A percentile compares a stretch with the other conserved stretches of the same genome.
phyloP scores from a whole-genome alignment of 164 flowering plant genomes.

The Tetracentron sinense region DNA sequence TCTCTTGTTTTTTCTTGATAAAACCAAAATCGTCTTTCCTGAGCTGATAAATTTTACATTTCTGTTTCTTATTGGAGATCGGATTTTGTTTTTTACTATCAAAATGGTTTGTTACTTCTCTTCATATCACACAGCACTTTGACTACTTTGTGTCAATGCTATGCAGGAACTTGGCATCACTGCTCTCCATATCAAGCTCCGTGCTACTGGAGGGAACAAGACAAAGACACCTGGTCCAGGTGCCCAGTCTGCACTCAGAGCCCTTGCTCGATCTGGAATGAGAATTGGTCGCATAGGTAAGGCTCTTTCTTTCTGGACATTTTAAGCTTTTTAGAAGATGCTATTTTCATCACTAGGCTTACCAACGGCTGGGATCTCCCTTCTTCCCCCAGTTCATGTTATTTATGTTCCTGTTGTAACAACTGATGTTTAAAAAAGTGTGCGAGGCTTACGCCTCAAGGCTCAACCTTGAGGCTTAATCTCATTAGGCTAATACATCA shows the following conservation, averaged over 20 bases:
- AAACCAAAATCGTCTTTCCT: too few species aligned
- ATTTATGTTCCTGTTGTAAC: neutral
- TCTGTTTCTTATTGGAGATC: neutral
- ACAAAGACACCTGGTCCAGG: conserved; percentile 95
- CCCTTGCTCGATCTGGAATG: conserved; percentile 91
- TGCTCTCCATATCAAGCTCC: conserved; percentile 82
- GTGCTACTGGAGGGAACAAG: conserved; percentile 92
- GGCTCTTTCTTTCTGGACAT: neutral
- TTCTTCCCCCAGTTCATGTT: neutral
- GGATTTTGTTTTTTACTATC: conserved; percentile 1
- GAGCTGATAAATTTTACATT: neutral
- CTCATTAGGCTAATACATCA: too few species aligned
- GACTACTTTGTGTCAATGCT: neutral
- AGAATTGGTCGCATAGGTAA: conserved; percentile 87
- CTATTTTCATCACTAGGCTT: too few species aligned
- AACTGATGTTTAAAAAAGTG: too few species aligned
- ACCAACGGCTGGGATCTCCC: too few species aligned
- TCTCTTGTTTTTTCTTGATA: too few species aligned
- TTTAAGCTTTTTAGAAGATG: too few species aligned
- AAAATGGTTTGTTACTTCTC: neutral
- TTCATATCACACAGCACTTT: neutral
- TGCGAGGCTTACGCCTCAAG: too few species aligned
- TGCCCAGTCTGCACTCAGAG: conserved; percentile 87
- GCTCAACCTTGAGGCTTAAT: too few species aligned
- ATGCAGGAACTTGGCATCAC: conserved; percentile 75